These are phyloP conservation scores for apple (Malus domestica) DNA, from an alignment of 306 rosid species.

Conservation along the genomic window ASM211411v1 NC_041805.1:9792501-9793000, in stretches of 20 bases:
- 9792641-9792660: not conserved
- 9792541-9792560: not conserved
- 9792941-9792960: not conserved
- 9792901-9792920: not conserved
- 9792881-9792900: not conserved
- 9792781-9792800: not conserved
- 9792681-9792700: not conserved
- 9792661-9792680: not conserved
- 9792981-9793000: not conserved
- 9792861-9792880: not conserved
- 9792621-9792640: not conserved
- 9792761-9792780: slow-evolving; percentile 10
- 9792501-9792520: not conserved
- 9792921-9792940: not conserved
- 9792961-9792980: not conserved
- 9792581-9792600: not conserved
- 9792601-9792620: not conserved
- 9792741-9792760: not conserved
- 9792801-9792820: not conserved
- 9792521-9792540: not conserved
- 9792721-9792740: not conserved
- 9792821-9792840: not conserved
- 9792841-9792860: slow-evolving; percentile 19
- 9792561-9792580: not conserved
- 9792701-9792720: not conserved